Conservation (phyloP, 495 filamentous ascomycete species). For the Penicillium arizonense region DNA sequence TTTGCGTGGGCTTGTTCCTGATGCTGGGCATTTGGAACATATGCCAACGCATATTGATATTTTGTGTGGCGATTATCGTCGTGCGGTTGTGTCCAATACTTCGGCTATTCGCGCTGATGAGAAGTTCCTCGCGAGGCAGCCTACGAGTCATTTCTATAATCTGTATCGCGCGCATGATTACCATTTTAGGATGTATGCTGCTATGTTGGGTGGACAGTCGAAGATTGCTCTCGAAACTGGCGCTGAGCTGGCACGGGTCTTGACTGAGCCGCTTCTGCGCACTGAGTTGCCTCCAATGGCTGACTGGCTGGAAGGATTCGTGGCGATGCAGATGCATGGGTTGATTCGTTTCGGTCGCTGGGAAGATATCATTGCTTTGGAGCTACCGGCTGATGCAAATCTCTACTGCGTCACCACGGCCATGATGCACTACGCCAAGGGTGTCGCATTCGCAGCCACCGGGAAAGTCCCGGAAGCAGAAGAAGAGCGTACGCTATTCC, state of each 20-base stretch:
- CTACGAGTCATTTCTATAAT: conserved; percentile 62
- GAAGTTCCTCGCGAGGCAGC: conserved; percentile 51
- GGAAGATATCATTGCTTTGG: conserved; percentile 53
- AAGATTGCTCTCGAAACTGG: conserved; percentile 56
- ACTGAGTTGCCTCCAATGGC: conserved; percentile 66
- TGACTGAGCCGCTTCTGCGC: conserved; percentile 60
- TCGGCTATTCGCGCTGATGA: conserved; percentile 63
- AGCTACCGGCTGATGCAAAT: conserved; percentile 45
- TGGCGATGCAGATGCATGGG: conserved; percentile 60
- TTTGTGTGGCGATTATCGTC: conserved; percentile 63
- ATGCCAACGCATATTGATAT: conserved; percentile 72
- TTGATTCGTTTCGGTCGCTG: conserved; percentile 66
- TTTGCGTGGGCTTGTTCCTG: conserved; percentile 61
- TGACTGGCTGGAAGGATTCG: conserved; percentile 68
- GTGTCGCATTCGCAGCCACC: conserved; percentile 58
- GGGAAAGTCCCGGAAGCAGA: conserved; percentile 47
- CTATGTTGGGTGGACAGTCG: conserved; percentile 65
- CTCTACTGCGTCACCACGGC: conserved; percentile 65
- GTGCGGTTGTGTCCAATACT: conserved; percentile 58
- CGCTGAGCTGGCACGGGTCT: conserved; percentile 44
- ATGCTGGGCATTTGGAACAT: conserved; percentile 68
- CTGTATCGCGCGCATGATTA: conserved; percentile 66
- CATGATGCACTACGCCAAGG: conserved; percentile 64
- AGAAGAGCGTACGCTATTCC: conserved; percentile 43
- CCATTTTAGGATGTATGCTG: conserved; percentile 68